Evolutionary conservation across 2,329 filamentous ascomycete genomes (phyloP).

Genomic region (Paramyrothecium roridum): DNA sequence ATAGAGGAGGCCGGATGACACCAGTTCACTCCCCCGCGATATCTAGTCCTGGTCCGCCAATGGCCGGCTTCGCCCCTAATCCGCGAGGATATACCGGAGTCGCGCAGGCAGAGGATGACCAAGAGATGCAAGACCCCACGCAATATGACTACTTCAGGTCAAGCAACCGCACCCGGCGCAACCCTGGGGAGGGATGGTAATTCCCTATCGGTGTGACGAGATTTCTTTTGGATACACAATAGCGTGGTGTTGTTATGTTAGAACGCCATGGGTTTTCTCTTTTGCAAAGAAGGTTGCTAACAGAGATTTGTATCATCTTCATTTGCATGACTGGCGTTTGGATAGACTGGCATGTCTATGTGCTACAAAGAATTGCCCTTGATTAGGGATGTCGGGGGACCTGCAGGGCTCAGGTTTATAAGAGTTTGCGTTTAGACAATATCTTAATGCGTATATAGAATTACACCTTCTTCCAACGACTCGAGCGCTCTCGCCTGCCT

Average conservation of each 20-base stretch:
- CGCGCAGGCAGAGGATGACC: conserved; percentile 46
- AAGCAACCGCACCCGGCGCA: conserved; percentile 19
- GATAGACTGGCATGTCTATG: conserved; percentile 17
- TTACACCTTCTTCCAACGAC: conserved; percentile 5
- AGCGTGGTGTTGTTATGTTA: too few species aligned
- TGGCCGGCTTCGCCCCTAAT: conserved; percentile 54
- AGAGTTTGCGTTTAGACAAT: neutral
- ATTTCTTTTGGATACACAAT: too few species aligned
- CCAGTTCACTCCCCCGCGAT: conserved; percentile 13
- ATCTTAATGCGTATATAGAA: conserved; percentile 11
- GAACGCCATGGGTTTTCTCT: too few species aligned
- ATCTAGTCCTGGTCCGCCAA: conserved; percentile 35
- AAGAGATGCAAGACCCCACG: conserved; percentile 35
- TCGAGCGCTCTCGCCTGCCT: neutral
- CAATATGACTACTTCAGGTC: conserved; percentile 58
- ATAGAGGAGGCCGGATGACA: conserved; percentile 13
- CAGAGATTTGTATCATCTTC: conserved; percentile 6
- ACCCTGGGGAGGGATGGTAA: conserved; percentile 38
- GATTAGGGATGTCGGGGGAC: neutral
- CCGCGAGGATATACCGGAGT: conserved; percentile 58
- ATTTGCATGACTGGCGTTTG: conserved; percentile 22
- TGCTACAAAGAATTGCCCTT: neutral
- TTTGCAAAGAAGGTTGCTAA: neutral
- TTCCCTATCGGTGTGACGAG: neutral
- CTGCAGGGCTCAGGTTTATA: neutral